Percentiles rank a stretch among this genome's conserved stretches.
These are phyloP conservation scores for Aspergillus sp. DNA, from an alignment of 2,329 filamentous ascomycete genomes.

Conservation along the genomic window DNA sequence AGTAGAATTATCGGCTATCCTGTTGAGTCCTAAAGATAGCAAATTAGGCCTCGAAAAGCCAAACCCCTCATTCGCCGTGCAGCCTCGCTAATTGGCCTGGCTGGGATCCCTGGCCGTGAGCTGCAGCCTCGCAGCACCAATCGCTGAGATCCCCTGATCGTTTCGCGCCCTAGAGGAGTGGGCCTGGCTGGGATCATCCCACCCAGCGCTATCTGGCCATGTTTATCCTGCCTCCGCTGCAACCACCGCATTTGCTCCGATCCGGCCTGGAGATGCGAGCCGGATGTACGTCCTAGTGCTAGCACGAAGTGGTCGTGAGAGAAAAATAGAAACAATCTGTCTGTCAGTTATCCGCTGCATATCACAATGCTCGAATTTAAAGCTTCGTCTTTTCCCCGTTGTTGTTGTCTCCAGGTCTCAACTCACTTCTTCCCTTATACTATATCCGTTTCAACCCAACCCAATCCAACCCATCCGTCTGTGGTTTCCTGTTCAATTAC, in stretches of 20 bases:
- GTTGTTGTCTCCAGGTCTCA: not conserved
- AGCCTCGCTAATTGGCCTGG: no score
- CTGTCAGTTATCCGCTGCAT: not conserved
- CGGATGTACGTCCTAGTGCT: no score
- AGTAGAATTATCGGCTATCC: no score
- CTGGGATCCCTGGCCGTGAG: no score
- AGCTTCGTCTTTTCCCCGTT: not conserved
- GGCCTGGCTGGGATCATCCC: conserved; percentile 7
- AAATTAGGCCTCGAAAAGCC: no score
- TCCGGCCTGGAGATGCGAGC: not conserved
- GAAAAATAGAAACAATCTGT: not conserved
- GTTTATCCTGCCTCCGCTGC: conserved; percentile 4
- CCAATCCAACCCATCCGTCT: no score
- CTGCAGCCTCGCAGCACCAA: not conserved
- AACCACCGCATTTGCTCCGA: conserved; percentile 10
- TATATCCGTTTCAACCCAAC: no score
- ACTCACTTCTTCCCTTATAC: no score
- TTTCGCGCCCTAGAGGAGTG: not conserved
- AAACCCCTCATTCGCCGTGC: no score
- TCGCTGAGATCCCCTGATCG: not conserved
- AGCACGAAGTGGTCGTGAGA: no score
- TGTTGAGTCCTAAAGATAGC: no score
- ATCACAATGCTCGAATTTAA: not conserved
- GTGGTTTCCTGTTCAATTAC: no score
- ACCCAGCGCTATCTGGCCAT: not conserved